Base-by-base conservation (phyloP, 176 grass and related monocot genomes). In the Triticum turgidum region DNA sequence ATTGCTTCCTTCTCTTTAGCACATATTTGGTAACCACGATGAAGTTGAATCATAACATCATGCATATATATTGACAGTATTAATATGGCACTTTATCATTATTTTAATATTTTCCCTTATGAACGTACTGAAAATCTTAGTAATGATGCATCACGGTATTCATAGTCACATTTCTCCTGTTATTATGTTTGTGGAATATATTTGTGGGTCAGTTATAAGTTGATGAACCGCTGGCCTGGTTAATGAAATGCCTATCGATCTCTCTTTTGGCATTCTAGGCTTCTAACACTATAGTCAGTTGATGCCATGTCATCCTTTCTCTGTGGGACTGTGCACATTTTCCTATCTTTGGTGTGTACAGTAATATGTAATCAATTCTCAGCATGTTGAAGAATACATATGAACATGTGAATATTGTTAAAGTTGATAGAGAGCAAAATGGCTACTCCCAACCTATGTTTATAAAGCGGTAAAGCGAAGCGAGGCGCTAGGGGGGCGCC, bases 161-260 rank as follows among this genome's bases (percentile, higher is more conserved):
- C 29, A 5, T 79, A 22, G 65, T 72, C 35, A 22, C 58, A 58
- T 79, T n/a, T 77, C 6, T 59, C 7, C 6, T 73, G 2, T 37
- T 73, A 56, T 65, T 54, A 65, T 61, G 20, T 61, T 59, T 20
- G 14, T 15, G 37, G 9, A 25, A 65, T 54, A 65, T 61, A 14
- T 61, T 59, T 20, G 14, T 11, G 37, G 9, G 34, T 68, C 59
- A n/a, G 78, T 79, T 51, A 39, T 30, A 38, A 7, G 25, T 86
- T 30, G 29, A 79, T 82, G 39, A 77, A 56, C 49, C 52, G 38
- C 77, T 76, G 49, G 18, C 86, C 61, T 59, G 61, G 22, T 74
- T 79, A 25, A 73, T 79, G 54, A 59, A 80, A 77, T 49, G 51
- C 49, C 11, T 65, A 17, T 11, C 5, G 11, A 21, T 62, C 78